These are phyloP conservation scores for Ceratocystis diversiconidia DNA, from an alignment of 2,329 filamentous ascomycete genomes.

Conservation along the genomic window DNA sequence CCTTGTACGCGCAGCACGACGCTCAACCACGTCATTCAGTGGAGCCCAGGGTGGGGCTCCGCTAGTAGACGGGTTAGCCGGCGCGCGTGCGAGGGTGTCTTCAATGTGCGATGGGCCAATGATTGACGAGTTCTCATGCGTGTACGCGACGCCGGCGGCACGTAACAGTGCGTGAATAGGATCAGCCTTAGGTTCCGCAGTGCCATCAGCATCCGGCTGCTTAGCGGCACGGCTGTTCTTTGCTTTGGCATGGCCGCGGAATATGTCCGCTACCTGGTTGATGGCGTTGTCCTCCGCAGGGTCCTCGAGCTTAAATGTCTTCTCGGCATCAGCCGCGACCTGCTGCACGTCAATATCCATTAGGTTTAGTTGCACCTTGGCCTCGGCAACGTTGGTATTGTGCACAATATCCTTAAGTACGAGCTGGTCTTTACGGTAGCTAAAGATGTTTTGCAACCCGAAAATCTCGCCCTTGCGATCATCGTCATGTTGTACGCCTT, in stretches of 20 bases:
- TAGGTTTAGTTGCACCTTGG: conserved; percentile 68
- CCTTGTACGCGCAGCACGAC: conserved; percentile 21
- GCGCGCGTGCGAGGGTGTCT: conserved; percentile 63
- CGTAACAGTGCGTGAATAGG: conserved; percentile 80
- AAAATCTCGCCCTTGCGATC: conserved; percentile 88
- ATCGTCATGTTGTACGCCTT: conserved; percentile 73
- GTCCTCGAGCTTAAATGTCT: conserved; percentile 31
- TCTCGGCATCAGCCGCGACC: conserved; percentile 39
- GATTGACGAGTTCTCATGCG: conserved; percentile 91
- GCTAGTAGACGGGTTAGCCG: conserved; percentile 38
- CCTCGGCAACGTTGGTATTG: conserved; percentile 94
- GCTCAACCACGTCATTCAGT: conserved; percentile 21
- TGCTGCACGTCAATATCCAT: conserved; percentile 60
- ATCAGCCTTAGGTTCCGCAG: conserved; percentile 46
- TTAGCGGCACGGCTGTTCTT: neutral
- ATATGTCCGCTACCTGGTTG: neutral
- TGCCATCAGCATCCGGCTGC: conserved; percentile 21
- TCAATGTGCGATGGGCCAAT: conserved; percentile 89
- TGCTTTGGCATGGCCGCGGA: neutral
- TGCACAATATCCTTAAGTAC: conserved; percentile 92
- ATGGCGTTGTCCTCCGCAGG: conserved; percentile 35
- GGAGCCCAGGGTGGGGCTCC: conserved; percentile 28
- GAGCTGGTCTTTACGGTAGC: conserved; percentile 63
- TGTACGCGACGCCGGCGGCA: conserved; percentile 81
- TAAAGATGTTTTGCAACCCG: conserved; percentile 73